Evolutionary conservation across 305 asterid species (phyloP), one percentile per base, ranked within the genome.

Genomic region (Rubia tinctorum): DNA sequence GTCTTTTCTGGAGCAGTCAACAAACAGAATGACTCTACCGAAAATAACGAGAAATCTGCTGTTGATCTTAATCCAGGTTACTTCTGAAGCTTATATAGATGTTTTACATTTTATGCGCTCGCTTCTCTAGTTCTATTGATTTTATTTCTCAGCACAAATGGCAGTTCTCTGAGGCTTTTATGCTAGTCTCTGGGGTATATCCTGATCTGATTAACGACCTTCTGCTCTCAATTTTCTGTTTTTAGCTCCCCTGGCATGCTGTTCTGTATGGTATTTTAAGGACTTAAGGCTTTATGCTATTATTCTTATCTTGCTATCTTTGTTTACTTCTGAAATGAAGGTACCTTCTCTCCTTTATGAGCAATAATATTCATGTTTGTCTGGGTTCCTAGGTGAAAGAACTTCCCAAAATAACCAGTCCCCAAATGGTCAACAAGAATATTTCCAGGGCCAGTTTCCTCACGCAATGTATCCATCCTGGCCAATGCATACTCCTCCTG

Each of bases 401-500:
- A 76, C 81, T 80, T 80, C 82, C 69, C 79, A 83, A 77, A 91
- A 84, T 81, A 82, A 76, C 75, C 84, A 84, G 55, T 78, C 73
- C 12, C 86, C 88, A 62, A 78, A 75, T 75, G 84, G 88, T 71
- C 97, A 84, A 78, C 94, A 85, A 56, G 91, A 88, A 82, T 80
- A 82, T 81, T 79, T 82, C 81, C 97, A 86, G 69, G 91, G 90
- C 71, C 96, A 91, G 80, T 85, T 78, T 85, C 95, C 94, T 63
- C 90, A 88, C 72, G 83, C 82, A 39, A 83, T 87, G 76, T 88
- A 72, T 79, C 88, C 97, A 55, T 86, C 91, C 51, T 94, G 99
- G 97, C 83, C 92, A 56, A 80, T 91, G 88, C 91, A 90, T 76
- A 78, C 86, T 44, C 83, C 89, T 15, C 88, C 90, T 72, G 89